A percentile compares a stretch with the other conserved stretches of the same genome.
These are phyloP conservation scores for Blastobotrys malaysiensis DNA, from an alignment of 1,139 yeast genomes.

Conservation along the genomic window DNA sequence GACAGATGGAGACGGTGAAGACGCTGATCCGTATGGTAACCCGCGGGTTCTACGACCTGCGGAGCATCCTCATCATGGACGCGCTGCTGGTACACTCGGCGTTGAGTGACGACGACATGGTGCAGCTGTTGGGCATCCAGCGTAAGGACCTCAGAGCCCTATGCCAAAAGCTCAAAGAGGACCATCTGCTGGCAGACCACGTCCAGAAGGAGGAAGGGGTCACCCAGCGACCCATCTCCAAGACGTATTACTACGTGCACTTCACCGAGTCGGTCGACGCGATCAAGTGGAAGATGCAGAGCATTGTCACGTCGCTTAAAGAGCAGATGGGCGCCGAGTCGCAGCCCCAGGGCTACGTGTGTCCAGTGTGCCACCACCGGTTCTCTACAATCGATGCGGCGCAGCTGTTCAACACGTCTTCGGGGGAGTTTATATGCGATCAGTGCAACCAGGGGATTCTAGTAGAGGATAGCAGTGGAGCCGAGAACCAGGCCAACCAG, in stretches of 20 bases:
- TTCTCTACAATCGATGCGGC: constrained; percentile 87
- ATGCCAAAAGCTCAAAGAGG: constrained; percentile 78
- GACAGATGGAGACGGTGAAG: constrained; percentile 37
- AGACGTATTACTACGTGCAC: constrained; percentile 83
- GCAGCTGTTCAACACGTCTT: constrained; percentile 70
- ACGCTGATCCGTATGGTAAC: constrained; percentile 53
- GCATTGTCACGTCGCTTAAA: constrained; percentile 70
- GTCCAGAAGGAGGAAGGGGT: constrained; percentile 79
- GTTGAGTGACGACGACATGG: constrained; percentile 88
- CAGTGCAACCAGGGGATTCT: constrained; percentile 63
- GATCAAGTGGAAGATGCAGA: constrained; percentile 93
- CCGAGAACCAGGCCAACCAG: constrained; percentile 76
- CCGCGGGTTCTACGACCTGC: constrained; percentile 80
- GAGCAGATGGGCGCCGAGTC: constrained; percentile 74
- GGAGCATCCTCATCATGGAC: constrained; percentile 80
- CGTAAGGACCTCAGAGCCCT: constrained; percentile 80
- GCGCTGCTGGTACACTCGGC: constrained; percentile 89
- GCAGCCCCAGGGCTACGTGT: constrained; percentile 89
- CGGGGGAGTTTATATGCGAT: constrained; percentile 76
- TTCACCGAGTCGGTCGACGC: constrained; percentile 93
- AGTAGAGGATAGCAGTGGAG: constrained; percentile 83
- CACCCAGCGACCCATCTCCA: constrained; percentile 60
- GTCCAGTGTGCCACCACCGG: constrained; percentile 78
- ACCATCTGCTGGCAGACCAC: constrained; percentile 52
- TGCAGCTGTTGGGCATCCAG: constrained; percentile 72